Evolutionary conservation across 176 grass and related monocot species (phyloP).

Genomic region (Oryza coarctata): DNA sequence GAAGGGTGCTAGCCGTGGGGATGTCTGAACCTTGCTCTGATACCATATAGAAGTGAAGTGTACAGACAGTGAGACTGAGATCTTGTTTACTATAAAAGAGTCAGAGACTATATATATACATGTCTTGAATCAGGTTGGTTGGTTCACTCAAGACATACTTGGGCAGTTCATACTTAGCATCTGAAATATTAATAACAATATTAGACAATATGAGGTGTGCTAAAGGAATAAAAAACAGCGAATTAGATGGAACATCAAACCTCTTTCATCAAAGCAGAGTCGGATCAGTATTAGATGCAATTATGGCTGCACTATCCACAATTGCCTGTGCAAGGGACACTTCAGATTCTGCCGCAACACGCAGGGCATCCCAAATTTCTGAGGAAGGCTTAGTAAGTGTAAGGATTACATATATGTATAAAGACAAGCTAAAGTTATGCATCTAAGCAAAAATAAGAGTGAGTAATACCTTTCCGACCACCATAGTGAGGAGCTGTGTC

Average conservation of each 20-base stretch:
- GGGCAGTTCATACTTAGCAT: conserved; percentile 85
- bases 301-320: conserved; percentile 72
- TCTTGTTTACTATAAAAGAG: too few relatives aligned
- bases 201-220: background rate
- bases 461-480: conserved; percentile 63
- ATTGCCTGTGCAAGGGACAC: conserved; percentile 60
- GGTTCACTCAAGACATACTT: conserved; percentile 78
- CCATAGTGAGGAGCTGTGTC: conserved; percentile 78
- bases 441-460: conserved; percentile 13
- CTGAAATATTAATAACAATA: conserved; percentile 36
- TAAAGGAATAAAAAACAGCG: background rate
- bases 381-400: conserved; percentile 15
- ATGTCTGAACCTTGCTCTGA: too few relatives aligned
- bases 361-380: conserved; percentile 89
- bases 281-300: conserved; percentile 64
- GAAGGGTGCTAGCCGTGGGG: too few relatives aligned
- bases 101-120: too few relatives aligned
- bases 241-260: conserved; percentile 13
- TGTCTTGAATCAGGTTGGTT: conserved; percentile 60
- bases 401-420: background rate
- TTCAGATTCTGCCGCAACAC: conserved; percentile 63
- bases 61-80: too few relatives aligned
- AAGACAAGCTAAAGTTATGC: conserved; percentile 5
- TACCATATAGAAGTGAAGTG: too few relatives aligned
- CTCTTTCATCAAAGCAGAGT: conserved; percentile 78